Base-by-base conservation (phyloP, 2,329 filamentous ascomycete genomes). In the Penicillium paneum region DNA sequence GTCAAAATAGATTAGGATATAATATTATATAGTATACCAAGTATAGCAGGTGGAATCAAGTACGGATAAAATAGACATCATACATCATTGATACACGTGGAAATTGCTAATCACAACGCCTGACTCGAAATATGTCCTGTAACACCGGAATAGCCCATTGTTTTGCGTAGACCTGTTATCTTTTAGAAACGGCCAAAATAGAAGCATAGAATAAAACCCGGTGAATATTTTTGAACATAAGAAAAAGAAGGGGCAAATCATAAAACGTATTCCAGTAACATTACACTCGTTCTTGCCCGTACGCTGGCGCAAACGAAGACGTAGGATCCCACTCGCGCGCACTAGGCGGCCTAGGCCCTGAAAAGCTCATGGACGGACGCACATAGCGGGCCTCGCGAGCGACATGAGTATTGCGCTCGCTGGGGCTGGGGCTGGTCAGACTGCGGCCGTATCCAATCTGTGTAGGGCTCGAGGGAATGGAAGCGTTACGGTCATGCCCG, bases 291-390 rank as follows among this genome's bases (percentile, higher is more conserved):
- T 51, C 59, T 49, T 49, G 47, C 29, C 45, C 48, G 41, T 60
- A 40, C 5, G 56, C 59, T 19, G 29, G 64, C 7, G 73, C 73
- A 65, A 71, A 75, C 1, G 70, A 70, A n/a, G 69, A 38, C 26
- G 67, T 56, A 0, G 71, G 71, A 57, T 74, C 70, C 73, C 73
- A 75, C 3, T 71, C 71, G 31, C 65, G 68, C 4, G 54, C 58
- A 41, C 34, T 72, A 13, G 76, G 77, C 11, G 77, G 73, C 44
- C 75, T 72, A 7, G 79, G 78, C 7, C 70, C 70, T 0, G 78
- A 79, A 62, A 80, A 81, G 47, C 78, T 80, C 61, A 78, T 66
- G 4, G 72, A 71, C 0, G 79, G 78, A 31, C 72, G 76, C 40
- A 72, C 69, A 61, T 80, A 82, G 55, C 73, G 72, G 21, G 76